phyloP scores from a whole-genome alignment of 352 stramenopile species.

The Globisporangium iwayamae region DNA sequence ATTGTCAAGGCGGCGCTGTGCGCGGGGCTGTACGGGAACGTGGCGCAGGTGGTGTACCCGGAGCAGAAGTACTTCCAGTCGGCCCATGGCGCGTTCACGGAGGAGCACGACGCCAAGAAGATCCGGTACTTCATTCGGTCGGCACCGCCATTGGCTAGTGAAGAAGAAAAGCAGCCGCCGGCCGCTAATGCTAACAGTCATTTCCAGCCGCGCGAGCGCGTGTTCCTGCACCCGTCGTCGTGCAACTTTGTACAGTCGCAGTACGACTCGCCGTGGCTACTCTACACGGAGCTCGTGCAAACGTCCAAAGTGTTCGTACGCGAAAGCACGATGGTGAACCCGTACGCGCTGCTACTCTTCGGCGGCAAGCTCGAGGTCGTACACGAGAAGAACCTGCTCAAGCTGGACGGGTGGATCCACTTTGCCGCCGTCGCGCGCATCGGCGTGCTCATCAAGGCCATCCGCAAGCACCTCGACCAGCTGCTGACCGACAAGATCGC shows the following conservation, averaged over 20 bases:
- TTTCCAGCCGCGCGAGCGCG: constrained; percentile 73
- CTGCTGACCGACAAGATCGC: constrained; percentile 94
- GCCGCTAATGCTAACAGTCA: neutral
- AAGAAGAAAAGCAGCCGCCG: constrained; percentile 9
- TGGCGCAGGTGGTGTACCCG: constrained; percentile 85
- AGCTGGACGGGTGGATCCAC: constrained; percentile 89
- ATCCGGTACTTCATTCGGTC: constrained; percentile 90
- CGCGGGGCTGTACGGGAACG: constrained; percentile 79
- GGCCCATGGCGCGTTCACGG: constrained; percentile 86
- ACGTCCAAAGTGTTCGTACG: constrained; percentile 97
- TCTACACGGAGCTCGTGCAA: constrained; percentile 95
- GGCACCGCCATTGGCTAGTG: constrained; percentile 16
- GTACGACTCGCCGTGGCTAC: constrained; percentile 95
- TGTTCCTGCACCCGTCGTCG: constrained; percentile 96
- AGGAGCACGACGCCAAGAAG: constrained; percentile 90
- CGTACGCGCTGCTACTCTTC: constrained; percentile 98
- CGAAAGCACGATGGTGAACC: constrained; percentile 96
- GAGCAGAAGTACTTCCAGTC: constrained; percentile 94
- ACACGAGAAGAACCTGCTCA: constrained; percentile 88
- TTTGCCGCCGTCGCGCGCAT: constrained; percentile 93
- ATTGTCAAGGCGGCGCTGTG: constrained; percentile 89
- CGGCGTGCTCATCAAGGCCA: constrained; percentile 95
- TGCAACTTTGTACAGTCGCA: constrained; percentile 86
- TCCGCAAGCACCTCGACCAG: constrained; percentile 92
- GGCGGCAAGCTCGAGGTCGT: constrained; percentile 91